phyloP scores from a whole-genome alignment of 2,329 filamentous ascomycete genomes.

The Meredithiella fracta region DNA sequence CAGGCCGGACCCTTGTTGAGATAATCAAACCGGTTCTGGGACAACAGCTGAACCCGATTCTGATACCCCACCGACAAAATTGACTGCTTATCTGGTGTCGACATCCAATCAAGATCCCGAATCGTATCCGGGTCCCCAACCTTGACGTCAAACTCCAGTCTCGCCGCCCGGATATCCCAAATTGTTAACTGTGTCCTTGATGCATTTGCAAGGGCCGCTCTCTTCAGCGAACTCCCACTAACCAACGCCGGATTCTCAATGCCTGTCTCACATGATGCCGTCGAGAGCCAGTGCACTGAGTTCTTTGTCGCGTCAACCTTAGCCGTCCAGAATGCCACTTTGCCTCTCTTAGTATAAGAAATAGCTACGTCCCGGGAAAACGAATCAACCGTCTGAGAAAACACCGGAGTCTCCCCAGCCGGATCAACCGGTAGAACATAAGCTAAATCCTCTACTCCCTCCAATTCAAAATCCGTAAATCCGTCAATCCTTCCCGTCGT shows the following conservation, averaged over 20 bases:
- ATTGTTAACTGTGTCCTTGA: slow-evolving; percentile 64
- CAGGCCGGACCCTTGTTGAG: slow-evolving; percentile 78
- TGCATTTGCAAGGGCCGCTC: slow-evolving; percentile 66
- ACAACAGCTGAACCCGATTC: slow-evolving; percentile 66
- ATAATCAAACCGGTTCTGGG: slow-evolving; percentile 84
- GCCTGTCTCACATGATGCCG: slow-evolving; percentile 65
- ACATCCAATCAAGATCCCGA: slow-evolving; percentile 84
- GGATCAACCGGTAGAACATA: slow-evolving; percentile 73
- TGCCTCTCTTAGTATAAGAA: slow-evolving; percentile 60
- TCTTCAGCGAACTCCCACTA: slow-evolving; percentile 73
- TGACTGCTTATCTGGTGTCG: slow-evolving; percentile 73
- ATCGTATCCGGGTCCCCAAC: slow-evolving; percentile 61
- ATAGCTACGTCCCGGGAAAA: slow-evolving; percentile 77
- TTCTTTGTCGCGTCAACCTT: slow-evolving; percentile 44
- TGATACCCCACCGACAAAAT: slow-evolving; percentile 85
- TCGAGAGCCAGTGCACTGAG: slow-evolving; percentile 64
- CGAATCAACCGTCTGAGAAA: slow-evolving; percentile 66
- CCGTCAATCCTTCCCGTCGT: slow-evolving; percentile 31
- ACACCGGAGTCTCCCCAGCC: slow-evolving; percentile 53
- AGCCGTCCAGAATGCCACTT: slow-evolving; percentile 73
- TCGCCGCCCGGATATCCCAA: slow-evolving; percentile 71
- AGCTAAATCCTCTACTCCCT: slow-evolving; percentile 39
- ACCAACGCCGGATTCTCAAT: slow-evolving; percentile 57
- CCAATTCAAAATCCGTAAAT: slow-evolving; percentile 56
- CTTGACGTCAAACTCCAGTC: slow-evolving; percentile 64